A percentile compares a stretch with the other conserved stretches of the same genome.
These are phyloP conservation scores for Lichenothelia convexa DNA, from an alignment of 495 filamentous ascomycete genomes.

Conservation along the genomic window DNA sequence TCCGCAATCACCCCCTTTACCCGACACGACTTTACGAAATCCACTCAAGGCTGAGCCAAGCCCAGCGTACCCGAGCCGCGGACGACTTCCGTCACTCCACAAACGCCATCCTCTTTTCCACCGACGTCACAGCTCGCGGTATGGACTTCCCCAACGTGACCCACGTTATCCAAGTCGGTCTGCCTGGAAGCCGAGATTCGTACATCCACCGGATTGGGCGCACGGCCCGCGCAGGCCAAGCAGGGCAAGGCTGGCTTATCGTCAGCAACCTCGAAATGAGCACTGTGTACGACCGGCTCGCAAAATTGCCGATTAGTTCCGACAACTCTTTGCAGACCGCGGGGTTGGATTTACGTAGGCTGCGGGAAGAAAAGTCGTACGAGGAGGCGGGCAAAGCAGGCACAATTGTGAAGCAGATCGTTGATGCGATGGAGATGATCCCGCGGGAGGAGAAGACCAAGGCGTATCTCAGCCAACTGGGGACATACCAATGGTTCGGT, in stretches of 20 bases:
- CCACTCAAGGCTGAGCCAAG: conserved; percentile 62
- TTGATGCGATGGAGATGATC: conserved; percentile 19
- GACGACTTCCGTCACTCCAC: conserved; percentile 43
- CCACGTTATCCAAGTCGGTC: conserved; percentile 69
- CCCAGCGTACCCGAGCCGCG: conserved; percentile 44
- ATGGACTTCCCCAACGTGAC: conserved; percentile 95
- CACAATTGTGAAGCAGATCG: conserved; percentile 23
- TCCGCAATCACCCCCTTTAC: conserved; percentile 26
- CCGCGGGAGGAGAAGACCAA: conserved; percentile 28
- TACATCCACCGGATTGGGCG: conserved; percentile 84
- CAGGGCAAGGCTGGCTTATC: conserved; percentile 67
- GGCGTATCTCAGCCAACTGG: conserved; percentile 36
- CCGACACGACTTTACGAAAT: conserved; percentile 43
- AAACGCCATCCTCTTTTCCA: conserved; percentile 66
- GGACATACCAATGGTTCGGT: conserved; percentile 16
- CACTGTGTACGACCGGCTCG: conserved; percentile 31
- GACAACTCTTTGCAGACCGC: conserved; percentile 37
- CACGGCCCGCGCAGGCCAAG: conserved; percentile 50
- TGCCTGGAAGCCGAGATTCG: conserved; percentile 49
- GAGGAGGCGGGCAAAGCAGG: conserved; percentile 26
- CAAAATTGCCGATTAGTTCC: conserved; percentile 43
- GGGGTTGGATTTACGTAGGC: conserved; percentile 33
- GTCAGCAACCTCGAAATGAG: conserved; percentile 39
- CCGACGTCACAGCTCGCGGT: conserved; percentile 86
- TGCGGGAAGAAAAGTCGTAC: conserved; percentile 1